Evolutionary conservation across 176 grass and related monocot genomes (phyloP).

Genomic region (Cenchrus purpureus): DNA sequence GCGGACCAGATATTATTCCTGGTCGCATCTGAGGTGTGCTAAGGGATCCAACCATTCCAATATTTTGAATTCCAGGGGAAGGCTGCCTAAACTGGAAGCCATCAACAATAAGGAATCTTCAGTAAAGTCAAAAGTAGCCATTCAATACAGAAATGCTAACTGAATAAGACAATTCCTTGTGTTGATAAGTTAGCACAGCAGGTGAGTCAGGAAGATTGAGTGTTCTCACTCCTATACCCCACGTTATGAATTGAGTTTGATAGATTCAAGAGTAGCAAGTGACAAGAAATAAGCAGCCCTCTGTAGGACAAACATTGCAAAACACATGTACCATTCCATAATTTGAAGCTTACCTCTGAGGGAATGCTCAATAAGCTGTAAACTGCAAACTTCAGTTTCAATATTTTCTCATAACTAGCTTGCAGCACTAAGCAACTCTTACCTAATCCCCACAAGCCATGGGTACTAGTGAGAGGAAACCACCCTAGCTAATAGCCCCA

Average conservation of each 20-base stretch:
- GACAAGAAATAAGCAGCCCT: neutral
- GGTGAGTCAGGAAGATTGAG: neutral
- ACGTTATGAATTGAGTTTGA: constrained; percentile 15
- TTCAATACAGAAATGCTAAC: neutral
- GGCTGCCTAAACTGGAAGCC: constrained; percentile 74
- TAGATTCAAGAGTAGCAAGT: neutral
- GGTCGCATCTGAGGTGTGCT: constrained; percentile 70
- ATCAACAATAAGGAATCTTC: constrained; percentile 22
- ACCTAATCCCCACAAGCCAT: neutral
- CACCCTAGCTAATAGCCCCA: neutral
- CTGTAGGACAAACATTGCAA: neutral
- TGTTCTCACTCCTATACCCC: neutral
- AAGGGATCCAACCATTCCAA: constrained; percentile 76
- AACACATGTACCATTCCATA: neutral
- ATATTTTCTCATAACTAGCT: neutral
- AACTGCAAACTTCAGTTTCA: neutral
- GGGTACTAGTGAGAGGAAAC: neutral
- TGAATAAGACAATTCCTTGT: neutral
- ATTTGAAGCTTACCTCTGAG: neutral
- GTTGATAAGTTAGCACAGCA: neutral
- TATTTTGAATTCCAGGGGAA: constrained; percentile 82
- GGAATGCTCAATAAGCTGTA: neutral
- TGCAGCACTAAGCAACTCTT: neutral
- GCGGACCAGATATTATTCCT: constrained; percentile 49
- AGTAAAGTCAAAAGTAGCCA: constrained; percentile 24